Conservation (phyloP, 2,329 filamentous ascomycete species). For the Volutella citrinella region DNA sequence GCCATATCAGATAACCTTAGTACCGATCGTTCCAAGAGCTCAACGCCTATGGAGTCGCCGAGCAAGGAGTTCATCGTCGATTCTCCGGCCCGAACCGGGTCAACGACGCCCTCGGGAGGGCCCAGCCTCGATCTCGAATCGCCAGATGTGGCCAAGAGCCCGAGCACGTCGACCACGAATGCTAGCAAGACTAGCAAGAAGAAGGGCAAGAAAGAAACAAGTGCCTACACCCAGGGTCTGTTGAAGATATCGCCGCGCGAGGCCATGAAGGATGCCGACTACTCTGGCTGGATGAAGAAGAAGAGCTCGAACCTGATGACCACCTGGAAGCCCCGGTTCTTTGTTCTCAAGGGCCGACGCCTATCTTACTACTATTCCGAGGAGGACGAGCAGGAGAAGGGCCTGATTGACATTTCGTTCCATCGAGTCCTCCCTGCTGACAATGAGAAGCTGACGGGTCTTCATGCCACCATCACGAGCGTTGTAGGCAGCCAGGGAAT, state of each 20-base stretch:
- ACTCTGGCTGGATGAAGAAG: slow-evolving; percentile 99
- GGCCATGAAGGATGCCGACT: slow-evolving; percentile 83
- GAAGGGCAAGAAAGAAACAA: slow-evolving; percentile 92
- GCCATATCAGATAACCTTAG: slow-evolving; percentile 78
- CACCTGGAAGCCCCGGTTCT: slow-evolving; percentile 96
- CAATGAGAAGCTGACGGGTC: slow-evolving; percentile 81
- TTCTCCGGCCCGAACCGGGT: slow-evolving; percentile 67
- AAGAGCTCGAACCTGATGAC: slow-evolving; percentile 94
- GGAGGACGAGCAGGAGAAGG: slow-evolving; percentile 87
- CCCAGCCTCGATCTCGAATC: slow-evolving; percentile 79
- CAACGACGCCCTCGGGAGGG: slow-evolving; percentile 62
- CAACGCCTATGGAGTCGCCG: slow-evolving; percentile 47
- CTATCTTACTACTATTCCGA: slow-evolving; percentile 97
- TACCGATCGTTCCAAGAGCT: slow-evolving; percentile 51
- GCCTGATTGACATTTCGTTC: slow-evolving; percentile 94
- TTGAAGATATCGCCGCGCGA: slow-evolving; percentile 78
- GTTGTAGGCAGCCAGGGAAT: slow-evolving; percentile 53
- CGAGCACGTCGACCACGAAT: slow-evolving; percentile 46
- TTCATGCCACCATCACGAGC: slow-evolving; percentile 89
- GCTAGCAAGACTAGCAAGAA: slow-evolving; percentile 51
- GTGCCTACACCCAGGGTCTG: slow-evolving; percentile 85
- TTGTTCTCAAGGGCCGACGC: slow-evolving; percentile 86
- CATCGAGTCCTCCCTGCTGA: slow-evolving; percentile 95
- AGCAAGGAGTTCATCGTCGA: slow-evolving; percentile 34
- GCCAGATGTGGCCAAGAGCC: slow-evolving; percentile 59